A percentile compares a stretch with the other conserved stretches of the same genome.
Conservation (phyloP, 805 yeast species). For the Schwanniomyces polymorphus region DNA sequence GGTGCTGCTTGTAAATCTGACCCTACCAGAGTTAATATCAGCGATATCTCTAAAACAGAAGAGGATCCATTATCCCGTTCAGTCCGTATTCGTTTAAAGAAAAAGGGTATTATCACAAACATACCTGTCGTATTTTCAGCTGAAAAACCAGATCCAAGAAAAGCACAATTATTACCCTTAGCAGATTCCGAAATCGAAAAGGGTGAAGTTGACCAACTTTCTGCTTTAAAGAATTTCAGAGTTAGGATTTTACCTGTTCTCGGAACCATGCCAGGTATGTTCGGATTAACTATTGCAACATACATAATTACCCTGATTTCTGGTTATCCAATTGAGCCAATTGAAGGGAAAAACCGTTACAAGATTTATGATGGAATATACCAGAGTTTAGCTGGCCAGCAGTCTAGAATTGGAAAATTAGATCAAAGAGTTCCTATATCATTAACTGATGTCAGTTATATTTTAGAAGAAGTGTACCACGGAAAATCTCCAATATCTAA, state of each 20-base stretch:
- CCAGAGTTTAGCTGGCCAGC: conserved; percentile 85
- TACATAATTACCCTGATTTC: conserved; percentile 75
- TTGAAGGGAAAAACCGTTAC: conserved; percentile 85
- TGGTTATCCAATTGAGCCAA: conserved; percentile 88
- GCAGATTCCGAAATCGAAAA: conserved; percentile 77
- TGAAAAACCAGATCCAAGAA: conserved; percentile 95
- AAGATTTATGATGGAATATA: conserved; percentile 82
- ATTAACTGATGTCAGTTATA: conserved; percentile 70
- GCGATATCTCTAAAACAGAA: conserved; percentile 85
- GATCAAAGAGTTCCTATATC: conserved; percentile 79
- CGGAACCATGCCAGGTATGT: conserved; percentile 96
- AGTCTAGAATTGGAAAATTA: conserved; percentile 67
- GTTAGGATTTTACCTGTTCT: conserved; percentile 93
- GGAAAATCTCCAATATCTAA: conserved; percentile 90
- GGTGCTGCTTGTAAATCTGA: conserved; percentile 98
- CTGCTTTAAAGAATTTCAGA: conserved; percentile 86
- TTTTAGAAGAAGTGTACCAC: conserved; percentile 88
- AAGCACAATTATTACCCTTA: conserved; percentile 83
- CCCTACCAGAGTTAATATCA: conserved; percentile 85
- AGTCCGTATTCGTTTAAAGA: conserved; percentile 80
- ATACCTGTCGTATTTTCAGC: conserved; percentile 90
- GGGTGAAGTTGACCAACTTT: conserved; percentile 83
- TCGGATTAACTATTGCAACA: conserved; percentile 88
- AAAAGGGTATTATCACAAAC: conserved; percentile 70
- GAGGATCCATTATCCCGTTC: conserved; percentile 92